Evolutionary conservation across 805 yeast genomes (phyloP), one percentile per base, ranked within the genome.

Genomic region (Tetrapisispora iriomotensis): DNA sequence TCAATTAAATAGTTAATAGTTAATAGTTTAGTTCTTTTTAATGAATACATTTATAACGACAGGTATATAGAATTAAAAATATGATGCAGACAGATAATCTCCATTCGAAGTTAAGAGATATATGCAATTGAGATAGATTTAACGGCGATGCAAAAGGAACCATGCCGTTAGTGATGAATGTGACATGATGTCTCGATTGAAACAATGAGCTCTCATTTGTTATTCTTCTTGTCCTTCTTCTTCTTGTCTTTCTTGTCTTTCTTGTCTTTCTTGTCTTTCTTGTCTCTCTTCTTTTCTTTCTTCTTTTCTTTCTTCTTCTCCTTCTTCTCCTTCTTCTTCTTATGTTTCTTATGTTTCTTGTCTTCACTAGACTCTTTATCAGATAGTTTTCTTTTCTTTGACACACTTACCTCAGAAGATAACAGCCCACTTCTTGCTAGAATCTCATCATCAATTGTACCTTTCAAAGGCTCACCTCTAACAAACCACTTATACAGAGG

Each of bases 401-500:
- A 33, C 19, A 38, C 18, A 18, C 30, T 23, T 35, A 32, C 29
- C 18, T 30, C 29, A 8, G 39, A 30, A 17, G 42, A 39, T 6
- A 46, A 34, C 15, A 37, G 34, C 22, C 37, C 31, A 28, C 31
- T 37, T 33, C 38, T 29, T 36, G 39, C 39, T 28, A 25, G 27
- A 19, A 41, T 28, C 13, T 40, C 44, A 5, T 60, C 56, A 1
- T 73, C 79, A 4, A 75, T 73, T 0, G 95, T 82, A 1, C 96
- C 97, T 29, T 73, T 71, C 41, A 90, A 61, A 1, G 92, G 82
- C 48, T 82, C 90, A 0, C 97, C 98, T 48, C 74, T 72, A 1
- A 87, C 94, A 66, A 90, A 90, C 84, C 81, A 77, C 43, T 75
- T 64, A 53, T 90, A 92, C 40, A 92, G 63, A 1, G 95, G 94